phyloP scores from a whole-genome alignment of 352 stramenopile species.

The Pythium coloratum region DNA sequence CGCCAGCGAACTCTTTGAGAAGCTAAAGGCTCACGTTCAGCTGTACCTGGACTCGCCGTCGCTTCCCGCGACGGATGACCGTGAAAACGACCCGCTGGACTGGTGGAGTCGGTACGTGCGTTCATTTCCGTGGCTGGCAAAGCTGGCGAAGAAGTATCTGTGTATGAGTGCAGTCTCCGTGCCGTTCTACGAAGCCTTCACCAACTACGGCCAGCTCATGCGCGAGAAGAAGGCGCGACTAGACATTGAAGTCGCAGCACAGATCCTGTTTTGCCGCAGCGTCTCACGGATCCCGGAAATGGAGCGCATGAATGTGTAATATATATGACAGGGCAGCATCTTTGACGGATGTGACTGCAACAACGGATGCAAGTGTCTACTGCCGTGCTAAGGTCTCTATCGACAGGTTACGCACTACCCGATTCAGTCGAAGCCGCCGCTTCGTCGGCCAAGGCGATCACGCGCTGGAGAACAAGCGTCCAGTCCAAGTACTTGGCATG shows the following conservation, averaged over 20 bases:
- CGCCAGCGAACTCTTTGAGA: slow-evolving; percentile 50
- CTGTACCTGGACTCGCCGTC: slow-evolving; percentile 72
- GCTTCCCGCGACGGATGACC: slow-evolving; percentile 62
- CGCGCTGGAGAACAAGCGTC: slow-evolving; percentile 20
- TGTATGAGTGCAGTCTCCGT: slow-evolving; percentile 77
- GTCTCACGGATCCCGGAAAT: slow-evolving; percentile 81
- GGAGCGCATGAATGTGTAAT: slow-evolving; percentile 76
- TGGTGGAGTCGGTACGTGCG: slow-evolving; percentile 82
- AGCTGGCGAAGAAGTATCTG: slow-evolving; percentile 72
- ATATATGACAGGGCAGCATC: background rate
- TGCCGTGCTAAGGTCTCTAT: background rate
- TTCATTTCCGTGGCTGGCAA: slow-evolving; percentile 63
- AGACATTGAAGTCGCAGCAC: slow-evolving; percentile 75
- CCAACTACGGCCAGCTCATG: slow-evolving; percentile 77
- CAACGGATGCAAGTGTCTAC: background rate
- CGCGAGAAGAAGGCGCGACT: slow-evolving; percentile 73
- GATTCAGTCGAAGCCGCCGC: background rate
- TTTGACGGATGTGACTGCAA: background rate
- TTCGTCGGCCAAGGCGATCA: background rate
- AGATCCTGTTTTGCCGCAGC: slow-evolving; percentile 80
- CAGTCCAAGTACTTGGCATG: slow-evolving; percentile 29
- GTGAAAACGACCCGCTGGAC: slow-evolving; percentile 75
- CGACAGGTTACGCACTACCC: background rate
- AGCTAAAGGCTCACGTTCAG: slow-evolving; percentile 63
- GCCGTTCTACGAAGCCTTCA: slow-evolving; percentile 78